These are phyloP conservation scores for Rubroboletus satanas DNA, from an alignment of 768 basidiomycete species.

Conservation along the genomic window DNA sequence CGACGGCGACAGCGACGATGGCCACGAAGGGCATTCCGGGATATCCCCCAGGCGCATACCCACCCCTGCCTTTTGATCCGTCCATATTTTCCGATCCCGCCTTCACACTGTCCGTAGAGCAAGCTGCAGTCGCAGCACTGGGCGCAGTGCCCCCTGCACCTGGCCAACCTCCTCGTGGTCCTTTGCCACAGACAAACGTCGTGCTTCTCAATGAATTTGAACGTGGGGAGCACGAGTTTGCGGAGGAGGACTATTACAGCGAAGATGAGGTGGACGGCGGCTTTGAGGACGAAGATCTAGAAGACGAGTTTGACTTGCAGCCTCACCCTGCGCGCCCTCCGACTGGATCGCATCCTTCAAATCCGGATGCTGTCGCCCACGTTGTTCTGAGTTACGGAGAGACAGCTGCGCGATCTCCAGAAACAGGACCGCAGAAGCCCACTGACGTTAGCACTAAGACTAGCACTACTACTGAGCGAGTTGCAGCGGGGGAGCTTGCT, in stretches of 20 bases:
- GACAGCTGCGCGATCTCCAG: slow-evolving; percentile 18
- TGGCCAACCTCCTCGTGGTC: slow-evolving; percentile 32
- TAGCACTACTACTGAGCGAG: slow-evolving; percentile 25
- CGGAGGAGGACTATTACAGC: slow-evolving; percentile 44
- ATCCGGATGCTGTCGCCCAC: slow-evolving; percentile 32
- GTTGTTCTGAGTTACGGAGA: slow-evolving; percentile 41
- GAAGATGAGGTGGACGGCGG: slow-evolving; percentile 45
- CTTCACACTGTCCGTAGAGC: slow-evolving; percentile 49
- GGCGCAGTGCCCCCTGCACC: slow-evolving; percentile 28
- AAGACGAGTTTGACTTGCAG: slow-evolving; percentile 30
- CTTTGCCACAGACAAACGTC: slow-evolving; percentile 32
- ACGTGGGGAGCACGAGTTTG: slow-evolving; percentile 34
- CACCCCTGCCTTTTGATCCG: slow-evolving; percentile 46
- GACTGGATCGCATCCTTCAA: slow-evolving; percentile 13
- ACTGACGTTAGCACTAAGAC: slow-evolving; percentile 28
- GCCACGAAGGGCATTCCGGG: slow-evolving; percentile 35
- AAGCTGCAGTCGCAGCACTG: slow-evolving; percentile 39
- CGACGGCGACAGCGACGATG: slow-evolving; percentile 28
- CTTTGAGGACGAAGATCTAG: slow-evolving; percentile 37
- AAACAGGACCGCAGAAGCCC: slow-evolving; percentile 5
- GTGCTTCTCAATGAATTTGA: slow-evolving; percentile 40
- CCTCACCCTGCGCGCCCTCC: slow-evolving; percentile 22
- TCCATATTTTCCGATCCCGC: slow-evolving; percentile 53
- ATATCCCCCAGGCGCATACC: slow-evolving; percentile 41
- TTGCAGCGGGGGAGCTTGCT: slow-evolving; percentile 10